A percentile compares a stretch with the other conserved stretches of the same genome.
Conservation (phyloP, 768 basidiomycete species). For the Rossbeevera mucosa region DNA sequence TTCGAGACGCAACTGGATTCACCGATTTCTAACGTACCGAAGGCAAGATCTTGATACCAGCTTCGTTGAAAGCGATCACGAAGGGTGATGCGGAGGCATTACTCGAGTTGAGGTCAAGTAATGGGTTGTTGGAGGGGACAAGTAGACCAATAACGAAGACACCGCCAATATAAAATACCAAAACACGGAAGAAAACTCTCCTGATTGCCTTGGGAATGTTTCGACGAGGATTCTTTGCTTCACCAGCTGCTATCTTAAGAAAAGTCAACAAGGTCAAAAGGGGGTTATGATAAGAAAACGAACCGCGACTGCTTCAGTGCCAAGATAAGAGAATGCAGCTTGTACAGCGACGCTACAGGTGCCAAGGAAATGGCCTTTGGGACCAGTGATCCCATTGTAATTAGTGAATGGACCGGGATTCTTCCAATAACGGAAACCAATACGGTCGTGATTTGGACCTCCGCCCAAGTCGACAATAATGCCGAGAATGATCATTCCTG, state of each 20-base stretch:
- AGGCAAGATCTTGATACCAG: slow-evolving; percentile 58
- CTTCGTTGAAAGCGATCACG: slow-evolving; percentile 52
- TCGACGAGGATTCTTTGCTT: slow-evolving; percentile 47
- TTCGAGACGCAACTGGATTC: no score
- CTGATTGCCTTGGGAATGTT: slow-evolving; percentile 39
- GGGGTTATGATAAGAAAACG: slow-evolving; percentile 2
- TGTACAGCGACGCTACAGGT: slow-evolving; percentile 52
- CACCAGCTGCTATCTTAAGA: slow-evolving; percentile 40
- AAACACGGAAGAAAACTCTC: slow-evolving; percentile 43
- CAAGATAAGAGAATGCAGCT: slow-evolving; percentile 58
- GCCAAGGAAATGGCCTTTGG: slow-evolving; percentile 47
- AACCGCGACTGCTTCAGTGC: slow-evolving; percentile 50
- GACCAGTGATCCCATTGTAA: slow-evolving; percentile 36
- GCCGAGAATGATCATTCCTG: slow-evolving; percentile 43
- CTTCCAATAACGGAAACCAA: slow-evolving; percentile 45
- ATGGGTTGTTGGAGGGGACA: slow-evolving; percentile 43
- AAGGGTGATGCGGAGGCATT: slow-evolving; percentile 50
- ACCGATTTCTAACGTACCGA: slow-evolving; percentile 28
- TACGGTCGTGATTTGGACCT: slow-evolving; percentile 48
- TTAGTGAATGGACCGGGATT: slow-evolving; percentile 57
- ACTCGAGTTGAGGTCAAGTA: slow-evolving; percentile 34
- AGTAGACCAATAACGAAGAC: slow-evolving; percentile 46
- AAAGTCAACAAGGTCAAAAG: not conserved
- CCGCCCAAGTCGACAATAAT: slow-evolving; percentile 51
- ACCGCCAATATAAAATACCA: slow-evolving; percentile 37